Base-by-base conservation (phyloP, 345 rosid genomes). In the Eucalyptus albens region DNA sequence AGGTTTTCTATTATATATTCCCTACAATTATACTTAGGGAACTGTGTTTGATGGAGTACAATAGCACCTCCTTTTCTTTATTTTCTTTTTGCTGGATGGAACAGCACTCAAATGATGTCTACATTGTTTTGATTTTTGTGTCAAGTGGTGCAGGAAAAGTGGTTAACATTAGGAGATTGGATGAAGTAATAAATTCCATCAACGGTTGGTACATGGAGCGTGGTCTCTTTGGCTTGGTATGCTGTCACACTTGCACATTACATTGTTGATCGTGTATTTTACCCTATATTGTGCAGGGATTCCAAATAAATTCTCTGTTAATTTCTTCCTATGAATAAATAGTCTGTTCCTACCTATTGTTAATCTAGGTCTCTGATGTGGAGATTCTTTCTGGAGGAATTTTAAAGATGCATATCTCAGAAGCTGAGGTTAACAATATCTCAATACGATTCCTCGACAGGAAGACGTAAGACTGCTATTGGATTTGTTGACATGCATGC, bases 361-460 rank as follows among this genome's bases (percentile, higher is more conserved):
- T 91, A 5, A 42, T 86, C 31, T 90, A 98, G 99, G 99, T 97
- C 90, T 96, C 98, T 56, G 97, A 94, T 80, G 93, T 95, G 91
- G 99, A 97, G 92, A 95, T 97, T 55, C 97, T 97, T 91, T 97
- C 99, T 88, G 99, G 99, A 62, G 99, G 99, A 87, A 95, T 95
- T 89, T 89, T 98, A 90, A 94, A 97, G 93, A 92, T 98, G 90
- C 97, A 96, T 93, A 94, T 97, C 92, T 96, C 97, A 67, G 99
- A 98, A 93, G 99, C 99, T 42, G 98, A 97, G 94, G 98, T 96
- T 89, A 97, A 95, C 88, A 93, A 96, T 93, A 96, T 97, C 56
- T 96, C 99, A 82, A 94, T 96, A 72, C 94, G 96, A 59, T 97
- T 96, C 91, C 97, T 97, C 67, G 97, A 97, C 91, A 92, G 99